Conservation (phyloP, 2,329 filamentous ascomycete genomes). For the Fusarium sp. region DNA sequence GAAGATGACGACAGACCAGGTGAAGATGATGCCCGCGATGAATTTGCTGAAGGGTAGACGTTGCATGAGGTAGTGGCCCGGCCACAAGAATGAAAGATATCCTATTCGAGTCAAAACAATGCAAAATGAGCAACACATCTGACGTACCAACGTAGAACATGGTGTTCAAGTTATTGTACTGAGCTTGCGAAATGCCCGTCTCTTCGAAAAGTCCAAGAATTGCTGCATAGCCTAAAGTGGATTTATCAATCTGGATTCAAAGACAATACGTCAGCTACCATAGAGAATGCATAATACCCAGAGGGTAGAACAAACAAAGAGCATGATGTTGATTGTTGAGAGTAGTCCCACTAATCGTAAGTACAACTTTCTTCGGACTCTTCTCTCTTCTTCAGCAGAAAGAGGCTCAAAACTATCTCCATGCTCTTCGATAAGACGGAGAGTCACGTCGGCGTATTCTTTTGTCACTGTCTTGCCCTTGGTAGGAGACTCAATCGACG, state of each 20-base stretch:
- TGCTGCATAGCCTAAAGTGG: slow-evolving; percentile 53
- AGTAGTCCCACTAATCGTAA: slow-evolving; percentile 5
- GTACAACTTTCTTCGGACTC: slow-evolving; percentile 10
- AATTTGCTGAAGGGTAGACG: slow-evolving; percentile 52
- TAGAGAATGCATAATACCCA: too few species aligned
- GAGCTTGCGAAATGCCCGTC: slow-evolving; percentile 13
- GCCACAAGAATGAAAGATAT: slow-evolving; percentile 20
- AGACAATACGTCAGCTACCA: fast-evolving
- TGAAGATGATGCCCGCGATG: slow-evolving; percentile 48
- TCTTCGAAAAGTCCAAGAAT: slow-evolving; percentile 55
- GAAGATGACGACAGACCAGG: slow-evolving; percentile 53
- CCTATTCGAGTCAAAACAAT: neutral
- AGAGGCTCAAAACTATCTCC: slow-evolving; percentile 1
- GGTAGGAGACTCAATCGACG: neutral
- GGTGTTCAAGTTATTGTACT: slow-evolving; percentile 14
- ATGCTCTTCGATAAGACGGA: slow-evolving; percentile 3
- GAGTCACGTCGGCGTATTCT: slow-evolving; percentile 13
- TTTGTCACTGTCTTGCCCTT: neutral
- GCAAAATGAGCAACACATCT: fast-evolving
- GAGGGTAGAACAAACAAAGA: slow-evolving; percentile 8
- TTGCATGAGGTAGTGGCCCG: slow-evolving; percentile 46
- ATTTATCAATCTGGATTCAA: slow-evolving; percentile 1
- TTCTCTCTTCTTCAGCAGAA: slow-evolving; percentile 6
- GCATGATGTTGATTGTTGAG: slow-evolving; percentile 7
- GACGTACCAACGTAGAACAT: slow-evolving; percentile 25